Conservation (phyloP, 768 basidiomycete genomes). For the Lactarius tabidus region DNA sequence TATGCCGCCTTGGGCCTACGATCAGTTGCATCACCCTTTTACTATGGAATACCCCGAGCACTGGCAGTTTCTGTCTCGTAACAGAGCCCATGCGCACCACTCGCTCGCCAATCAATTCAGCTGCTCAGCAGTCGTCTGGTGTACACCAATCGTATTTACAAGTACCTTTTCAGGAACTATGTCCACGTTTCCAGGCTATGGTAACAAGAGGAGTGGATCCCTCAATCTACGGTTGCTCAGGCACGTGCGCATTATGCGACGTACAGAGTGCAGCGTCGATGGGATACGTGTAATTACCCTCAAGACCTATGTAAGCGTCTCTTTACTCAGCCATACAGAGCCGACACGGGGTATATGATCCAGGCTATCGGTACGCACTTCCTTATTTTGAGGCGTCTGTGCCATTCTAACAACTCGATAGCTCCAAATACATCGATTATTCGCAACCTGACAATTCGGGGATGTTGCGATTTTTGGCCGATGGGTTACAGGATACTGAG, state of each 20-base stretch:
- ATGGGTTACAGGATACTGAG: conserved; percentile 74
- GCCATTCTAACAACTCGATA: conserved; percentile 26
- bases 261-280: conserved; percentile 66
- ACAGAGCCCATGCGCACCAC: conserved; percentile 54
- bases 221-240: conserved; percentile 47
- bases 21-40: conserved; percentile 38
- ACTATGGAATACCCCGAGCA: background rate
- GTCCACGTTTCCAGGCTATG: conserved; percentile 69
- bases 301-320: conserved; percentile 64
- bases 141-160: background rate
- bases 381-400: background rate
- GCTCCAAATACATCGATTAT: conserved; percentile 69
- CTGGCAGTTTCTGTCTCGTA: background rate
- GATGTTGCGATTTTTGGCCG: conserved; percentile 72
- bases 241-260: conserved; percentile 68
- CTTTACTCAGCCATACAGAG: conserved; percentile 7
- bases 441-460: conserved; percentile 66
- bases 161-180: conserved; percentile 55
- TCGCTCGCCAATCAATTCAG: conserved; percentile 59
- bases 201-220: conserved; percentile 68
- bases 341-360: background rate
- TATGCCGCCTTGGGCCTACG: conserved; percentile 69
- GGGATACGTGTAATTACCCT: conserved; percentile 69
- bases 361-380: conserved; percentile 30
- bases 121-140: conserved; percentile 41